Evolutionary conservation across 139 green algal genomes (phyloP).

Genomic region (Trebouxia sp.): DNA sequence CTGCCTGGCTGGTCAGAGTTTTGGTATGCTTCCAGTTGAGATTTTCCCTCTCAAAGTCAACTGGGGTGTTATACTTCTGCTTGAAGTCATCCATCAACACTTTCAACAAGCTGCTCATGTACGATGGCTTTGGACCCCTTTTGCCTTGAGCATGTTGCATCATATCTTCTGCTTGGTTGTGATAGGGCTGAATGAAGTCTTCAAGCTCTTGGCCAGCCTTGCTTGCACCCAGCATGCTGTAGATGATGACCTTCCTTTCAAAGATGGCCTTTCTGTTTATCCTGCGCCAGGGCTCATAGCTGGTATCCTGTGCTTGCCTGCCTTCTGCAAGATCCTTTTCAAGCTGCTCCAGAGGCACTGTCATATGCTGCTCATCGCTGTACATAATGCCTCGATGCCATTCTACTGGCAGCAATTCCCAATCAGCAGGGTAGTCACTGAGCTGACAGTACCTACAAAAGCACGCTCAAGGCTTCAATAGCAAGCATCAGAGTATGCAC

Average conservation of each 20-base stretch:
- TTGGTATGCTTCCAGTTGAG: neutral
- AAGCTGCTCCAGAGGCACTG: neutral
- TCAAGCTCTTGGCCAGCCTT: neutral
- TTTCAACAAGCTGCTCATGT: neutral
- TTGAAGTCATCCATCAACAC: neutral
- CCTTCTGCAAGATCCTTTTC: neutral
- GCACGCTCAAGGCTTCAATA: no score
- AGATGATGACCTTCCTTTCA: neutral
- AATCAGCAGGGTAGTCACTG: neutral
- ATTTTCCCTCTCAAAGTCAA: neutral
- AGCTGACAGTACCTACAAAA: neutral
- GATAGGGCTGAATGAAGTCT: neutral
- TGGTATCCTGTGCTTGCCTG: neutral
- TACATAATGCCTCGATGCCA: neutral
- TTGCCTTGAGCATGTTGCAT: neutral
- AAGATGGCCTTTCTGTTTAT: neutral
- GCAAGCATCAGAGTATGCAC: no score
- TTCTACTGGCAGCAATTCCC: neutral
- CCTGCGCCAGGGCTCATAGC: neutral
- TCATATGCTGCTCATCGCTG: neutral
- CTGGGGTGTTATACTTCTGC: neutral
- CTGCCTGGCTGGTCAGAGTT: neutral
- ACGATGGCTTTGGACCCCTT: neutral
- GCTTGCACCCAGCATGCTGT: neutral
- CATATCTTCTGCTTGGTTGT: neutral